A percentile compares a stretch with the other conserved stretches of the same genome.
phyloP scores from a whole-genome alignment of 2,329 filamentous ascomycete genomes.

The Sodiomyces alkalinus region DNA sequence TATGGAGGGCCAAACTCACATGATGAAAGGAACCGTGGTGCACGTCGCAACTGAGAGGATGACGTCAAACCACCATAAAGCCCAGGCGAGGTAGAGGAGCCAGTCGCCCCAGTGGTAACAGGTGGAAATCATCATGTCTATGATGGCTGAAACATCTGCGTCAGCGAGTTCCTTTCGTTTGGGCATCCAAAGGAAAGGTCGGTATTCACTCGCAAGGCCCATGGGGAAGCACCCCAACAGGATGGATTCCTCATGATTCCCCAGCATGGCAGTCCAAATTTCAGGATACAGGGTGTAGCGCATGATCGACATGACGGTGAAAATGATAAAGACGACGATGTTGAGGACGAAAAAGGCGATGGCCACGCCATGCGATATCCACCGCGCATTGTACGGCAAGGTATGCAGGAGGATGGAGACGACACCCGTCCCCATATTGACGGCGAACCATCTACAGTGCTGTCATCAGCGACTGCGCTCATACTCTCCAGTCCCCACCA shows the following conservation, averaged over 20 bases:
- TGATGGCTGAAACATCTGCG: conserved; percentile 26
- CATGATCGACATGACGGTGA: conserved; percentile 36
- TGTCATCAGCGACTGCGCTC: conserved; percentile 1
- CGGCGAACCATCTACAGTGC: conserved; percentile 36
- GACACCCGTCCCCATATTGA: conserved; percentile 54
- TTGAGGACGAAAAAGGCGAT: conserved; percentile 48
- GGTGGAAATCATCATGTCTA: conserved; percentile 47
- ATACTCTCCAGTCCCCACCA: too few relatives aligned
- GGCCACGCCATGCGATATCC: conserved; percentile 26
- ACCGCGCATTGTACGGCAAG: conserved; percentile 42
- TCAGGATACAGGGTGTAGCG: conserved; percentile 51
- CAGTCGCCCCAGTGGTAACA: conserved; percentile 48
- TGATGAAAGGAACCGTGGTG: conserved; percentile 39
- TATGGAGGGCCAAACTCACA: conserved; percentile 19
- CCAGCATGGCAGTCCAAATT: conserved; percentile 51
- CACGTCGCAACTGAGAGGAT: conserved; percentile 36
- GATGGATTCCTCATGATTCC: conserved; percentile 49
- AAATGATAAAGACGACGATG: conserved; percentile 37
- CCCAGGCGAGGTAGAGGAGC: conserved; percentile 39
- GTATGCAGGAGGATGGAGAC: conserved; percentile 46
- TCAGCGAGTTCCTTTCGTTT: conserved; percentile 5
- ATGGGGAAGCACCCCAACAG: conserved; percentile 57
- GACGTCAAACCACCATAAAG: conserved; percentile 42
- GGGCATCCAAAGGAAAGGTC: too few relatives aligned
- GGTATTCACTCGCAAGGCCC: conserved; percentile 39